Conservation (phyloP, 768 basidiomycete genomes). For the Mycena vulgaris region DNA sequence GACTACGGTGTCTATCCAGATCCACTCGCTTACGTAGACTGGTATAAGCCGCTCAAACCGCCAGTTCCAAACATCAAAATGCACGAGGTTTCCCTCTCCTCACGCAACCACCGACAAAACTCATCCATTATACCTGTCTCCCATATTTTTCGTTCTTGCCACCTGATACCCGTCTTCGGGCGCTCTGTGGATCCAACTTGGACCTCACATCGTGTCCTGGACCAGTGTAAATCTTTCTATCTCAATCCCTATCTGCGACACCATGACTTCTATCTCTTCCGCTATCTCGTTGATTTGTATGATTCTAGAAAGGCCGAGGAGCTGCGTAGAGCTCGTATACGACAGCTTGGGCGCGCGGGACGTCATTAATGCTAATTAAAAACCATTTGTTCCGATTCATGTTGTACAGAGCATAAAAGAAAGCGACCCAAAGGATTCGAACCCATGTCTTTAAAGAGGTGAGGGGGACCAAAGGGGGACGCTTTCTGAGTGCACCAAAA, state of each 20-base stretch:
- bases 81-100: conserved; percentile 38
- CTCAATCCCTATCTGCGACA: conserved; percentile 50
- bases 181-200: conserved; percentile 39
- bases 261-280: conserved; percentile 45
- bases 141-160: conserved; percentile 46
- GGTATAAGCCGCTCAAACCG: conserved; percentile 43
- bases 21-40: conserved; percentile 46
- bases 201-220: conserved; percentile 39
- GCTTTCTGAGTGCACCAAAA: too few species aligned
- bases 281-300: conserved; percentile 24
- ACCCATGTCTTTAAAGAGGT: too few species aligned
- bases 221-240: conserved; percentile 42
- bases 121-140: conserved; percentile 43
- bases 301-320: too few species aligned
- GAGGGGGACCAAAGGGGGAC: too few species aligned
- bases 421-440: too few species aligned
- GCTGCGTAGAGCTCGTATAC: too few species aligned
- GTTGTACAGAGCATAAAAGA: too few species aligned
- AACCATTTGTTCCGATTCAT: too few species aligned
- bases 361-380: too few species aligned
- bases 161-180: conserved; percentile 46
- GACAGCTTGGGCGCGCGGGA: too few species aligned
- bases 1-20: conserved; percentile 24
- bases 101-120: conserved; percentile 24
- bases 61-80: conserved; percentile 34